Evolutionary conservation across 768 basidiomycete species (phyloP).

Genomic region (Rossbeevera mucosa): DNA sequence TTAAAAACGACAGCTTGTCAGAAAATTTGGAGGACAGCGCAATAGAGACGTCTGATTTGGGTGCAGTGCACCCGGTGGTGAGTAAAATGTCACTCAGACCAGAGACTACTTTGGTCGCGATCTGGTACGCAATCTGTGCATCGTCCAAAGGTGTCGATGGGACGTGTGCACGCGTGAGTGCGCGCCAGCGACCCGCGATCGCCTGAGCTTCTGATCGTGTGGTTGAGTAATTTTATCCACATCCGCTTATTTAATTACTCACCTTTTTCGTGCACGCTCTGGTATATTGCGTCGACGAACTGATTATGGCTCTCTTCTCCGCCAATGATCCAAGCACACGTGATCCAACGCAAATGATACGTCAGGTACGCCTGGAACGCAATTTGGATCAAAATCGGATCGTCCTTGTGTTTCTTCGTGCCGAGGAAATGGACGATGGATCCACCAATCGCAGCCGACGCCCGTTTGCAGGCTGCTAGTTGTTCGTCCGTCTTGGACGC

Average conservation of each 20-base stretch:
- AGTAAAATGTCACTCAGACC: conserved; percentile 29
- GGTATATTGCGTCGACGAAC: conserved; percentile 31
- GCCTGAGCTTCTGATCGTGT: conserved; percentile 38
- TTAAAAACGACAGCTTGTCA: conserved; percentile 39
- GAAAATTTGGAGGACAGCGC: conserved; percentile 41
- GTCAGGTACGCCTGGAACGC: conserved; percentile 32
- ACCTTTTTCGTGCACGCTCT: conserved; percentile 35
- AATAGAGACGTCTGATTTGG: conserved; percentile 31
- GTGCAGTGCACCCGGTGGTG: conserved; percentile 22
- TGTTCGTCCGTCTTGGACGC: conserved; percentile 20
- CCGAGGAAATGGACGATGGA: conserved; percentile 25
- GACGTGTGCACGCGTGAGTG: conserved; percentile 35
- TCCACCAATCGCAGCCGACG: conserved; percentile 18
- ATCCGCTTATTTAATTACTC: conserved; percentile 4
- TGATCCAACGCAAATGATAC: conserved; percentile 26
- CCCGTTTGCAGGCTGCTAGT: conserved; percentile 20
- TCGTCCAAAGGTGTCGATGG: conserved; percentile 23
- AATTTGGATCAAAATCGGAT: conserved; percentile 35
- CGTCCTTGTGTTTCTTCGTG: conserved; percentile 28
- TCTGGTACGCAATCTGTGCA: conserved; percentile 20
- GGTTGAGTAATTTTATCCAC: background rate
- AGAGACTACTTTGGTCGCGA: conserved; percentile 20
- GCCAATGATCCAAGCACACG: conserved; percentile 27
- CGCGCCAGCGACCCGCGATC: conserved; percentile 42
- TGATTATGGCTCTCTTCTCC: conserved; percentile 21